A percentile compares a stretch with the other conserved stretches of the same genome.
These are phyloP conservation scores for Hypomyces rosellus DNA, from an alignment of 2,329 filamentous ascomycete genomes.

Conservation along the genomic window DNA sequence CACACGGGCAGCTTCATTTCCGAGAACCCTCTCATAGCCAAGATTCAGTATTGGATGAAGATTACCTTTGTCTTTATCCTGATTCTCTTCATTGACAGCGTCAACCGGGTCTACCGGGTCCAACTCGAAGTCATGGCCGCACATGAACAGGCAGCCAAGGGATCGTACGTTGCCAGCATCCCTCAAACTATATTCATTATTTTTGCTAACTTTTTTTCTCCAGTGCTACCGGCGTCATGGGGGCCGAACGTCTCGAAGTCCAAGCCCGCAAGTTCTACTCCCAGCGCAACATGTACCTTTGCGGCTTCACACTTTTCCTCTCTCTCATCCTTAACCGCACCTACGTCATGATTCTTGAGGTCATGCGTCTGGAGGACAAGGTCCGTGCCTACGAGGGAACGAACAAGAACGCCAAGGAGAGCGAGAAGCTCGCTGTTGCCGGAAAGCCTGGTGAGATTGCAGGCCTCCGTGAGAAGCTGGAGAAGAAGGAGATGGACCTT, in stretches of 20 bases:
- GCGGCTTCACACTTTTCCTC: slow-evolving; percentile 97
- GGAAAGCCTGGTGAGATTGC: slow-evolving; percentile 72
- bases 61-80: slow-evolving; percentile 99
- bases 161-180: slow-evolving; percentile 39
- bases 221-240: slow-evolving; percentile 61
- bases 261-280: slow-evolving; percentile 99
- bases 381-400: slow-evolving; percentile 69
- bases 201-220: slow-evolving; percentile 15
- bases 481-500: slow-evolving; percentile 75
- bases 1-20: slow-evolving; percentile 70
- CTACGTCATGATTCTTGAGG: slow-evolving; percentile 93
- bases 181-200: neutral
- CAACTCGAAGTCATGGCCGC: slow-evolving; percentile 78
- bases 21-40: slow-evolving; percentile 75
- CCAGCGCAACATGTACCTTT: slow-evolving; percentile 99
- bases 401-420: slow-evolving; percentile 55
- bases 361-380: slow-evolving; percentile 86
- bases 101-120: slow-evolving; percentile 92
- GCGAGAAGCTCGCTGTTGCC: slow-evolving; percentile 63
- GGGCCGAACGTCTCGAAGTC: slow-evolving; percentile 93
- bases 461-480: slow-evolving; percentile 62
- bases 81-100: slow-evolving; percentile 95
- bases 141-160: slow-evolving; percentile 46
- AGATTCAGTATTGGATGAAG: slow-evolving; percentile 96
- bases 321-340: slow-evolving; percentile 98